phyloP scores from a whole-genome alignment of 2,329 filamentous ascomycete species.

The Capronia coronata region DNA sequence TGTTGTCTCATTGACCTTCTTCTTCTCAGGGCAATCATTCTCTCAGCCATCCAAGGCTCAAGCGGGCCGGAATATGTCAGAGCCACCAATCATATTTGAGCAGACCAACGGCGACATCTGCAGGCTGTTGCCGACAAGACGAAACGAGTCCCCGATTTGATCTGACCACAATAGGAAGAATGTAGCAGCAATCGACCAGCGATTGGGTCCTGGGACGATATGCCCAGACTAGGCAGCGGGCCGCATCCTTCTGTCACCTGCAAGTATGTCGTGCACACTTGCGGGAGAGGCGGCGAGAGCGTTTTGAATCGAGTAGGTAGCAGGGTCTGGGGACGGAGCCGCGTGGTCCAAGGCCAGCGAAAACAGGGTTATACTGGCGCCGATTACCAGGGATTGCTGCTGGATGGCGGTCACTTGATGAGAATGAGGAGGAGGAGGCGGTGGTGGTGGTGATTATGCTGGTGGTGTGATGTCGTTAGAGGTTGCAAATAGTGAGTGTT shows the following conservation, averaged over 20 bases:
- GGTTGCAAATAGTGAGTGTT: not conserved
- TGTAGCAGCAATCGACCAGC: not conserved
- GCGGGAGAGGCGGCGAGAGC: conserved; percentile 7
- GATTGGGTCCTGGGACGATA: conserved; percentile 5
- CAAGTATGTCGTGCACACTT: conserved; percentile 23
- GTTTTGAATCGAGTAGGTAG: conserved; percentile 13
- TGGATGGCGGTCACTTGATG: not conserved
- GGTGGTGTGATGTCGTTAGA: conserved; percentile 5
- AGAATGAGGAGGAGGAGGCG: not conserved
- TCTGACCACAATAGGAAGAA: not conserved
- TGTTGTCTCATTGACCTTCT: conserved; percentile 6
- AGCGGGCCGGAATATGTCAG: conserved; percentile 2
- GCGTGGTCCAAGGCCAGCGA: conserved; percentile 5
- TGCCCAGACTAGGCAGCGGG: conserved; percentile 12
- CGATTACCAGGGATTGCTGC: not conserved
- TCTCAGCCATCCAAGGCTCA: not conserved
- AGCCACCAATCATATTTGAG: conserved; percentile 8
- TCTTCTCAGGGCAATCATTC: not conserved
- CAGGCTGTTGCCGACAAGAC: conserved; percentile 7
- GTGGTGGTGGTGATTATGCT: not conserved
- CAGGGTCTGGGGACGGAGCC: conserved; percentile 14
- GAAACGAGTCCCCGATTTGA: not conserved
- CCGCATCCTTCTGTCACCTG: conserved; percentile 18
- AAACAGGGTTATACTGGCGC: conserved; percentile 3
- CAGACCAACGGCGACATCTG: not conserved